phyloP scores from a whole-genome alignment of 768 basidiomycete genomes.

The Zangia roseola region DNA sequence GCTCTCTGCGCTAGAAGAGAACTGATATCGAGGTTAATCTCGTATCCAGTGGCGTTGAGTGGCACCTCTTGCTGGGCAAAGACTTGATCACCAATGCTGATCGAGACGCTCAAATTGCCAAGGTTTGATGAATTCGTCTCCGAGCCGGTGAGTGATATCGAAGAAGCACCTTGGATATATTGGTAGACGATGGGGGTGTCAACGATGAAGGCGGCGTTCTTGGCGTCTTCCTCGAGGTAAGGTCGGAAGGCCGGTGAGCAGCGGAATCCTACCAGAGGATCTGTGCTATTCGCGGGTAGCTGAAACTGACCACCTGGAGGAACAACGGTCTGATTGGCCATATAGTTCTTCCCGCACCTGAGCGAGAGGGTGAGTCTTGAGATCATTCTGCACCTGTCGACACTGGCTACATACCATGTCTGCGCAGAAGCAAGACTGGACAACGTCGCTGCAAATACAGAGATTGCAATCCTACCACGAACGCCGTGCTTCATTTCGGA shows the following conservation, averaged over 20 bases:
- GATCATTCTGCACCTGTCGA: neutral
- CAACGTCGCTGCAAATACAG: slow-evolving; percentile 11
- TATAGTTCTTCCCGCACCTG: slow-evolving; percentile 55
- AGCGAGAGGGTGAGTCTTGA: neutral
- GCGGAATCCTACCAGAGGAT: slow-evolving; percentile 44
- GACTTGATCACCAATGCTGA: slow-evolving; percentile 27
- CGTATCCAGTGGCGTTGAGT: slow-evolving; percentile 36
- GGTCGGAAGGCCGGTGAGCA: slow-evolving; percentile 48
- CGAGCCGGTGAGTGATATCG: slow-evolving; percentile 24
- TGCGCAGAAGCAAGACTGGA: slow-evolving; percentile 18
- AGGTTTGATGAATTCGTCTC: neutral
- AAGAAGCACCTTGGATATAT: slow-evolving; percentile 33
- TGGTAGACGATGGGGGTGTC: slow-evolving; percentile 39
- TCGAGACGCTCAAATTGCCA: slow-evolving; percentile 26
- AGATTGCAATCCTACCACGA: neutral
- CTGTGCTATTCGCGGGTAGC: slow-evolving; percentile 31
- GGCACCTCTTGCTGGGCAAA: slow-evolving; percentile 30
- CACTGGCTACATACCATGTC: slow-evolving; percentile 23
- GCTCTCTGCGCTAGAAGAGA: slow-evolving; percentile 28
- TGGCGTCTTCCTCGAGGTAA: slow-evolving; percentile 44
- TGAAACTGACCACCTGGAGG: slow-evolving; percentile 48
- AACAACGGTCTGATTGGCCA: slow-evolving; percentile 38
- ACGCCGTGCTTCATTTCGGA: slow-evolving; percentile 17
- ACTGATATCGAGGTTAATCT: slow-evolving; percentile 36
- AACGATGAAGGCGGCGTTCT: slow-evolving; percentile 30